Percentiles rank a stretch among this genome's conserved stretches.
phyloP scores from a whole-genome alignment of 2,329 filamentous ascomycete species.

The Colletotrichum tanaceti region DNA sequence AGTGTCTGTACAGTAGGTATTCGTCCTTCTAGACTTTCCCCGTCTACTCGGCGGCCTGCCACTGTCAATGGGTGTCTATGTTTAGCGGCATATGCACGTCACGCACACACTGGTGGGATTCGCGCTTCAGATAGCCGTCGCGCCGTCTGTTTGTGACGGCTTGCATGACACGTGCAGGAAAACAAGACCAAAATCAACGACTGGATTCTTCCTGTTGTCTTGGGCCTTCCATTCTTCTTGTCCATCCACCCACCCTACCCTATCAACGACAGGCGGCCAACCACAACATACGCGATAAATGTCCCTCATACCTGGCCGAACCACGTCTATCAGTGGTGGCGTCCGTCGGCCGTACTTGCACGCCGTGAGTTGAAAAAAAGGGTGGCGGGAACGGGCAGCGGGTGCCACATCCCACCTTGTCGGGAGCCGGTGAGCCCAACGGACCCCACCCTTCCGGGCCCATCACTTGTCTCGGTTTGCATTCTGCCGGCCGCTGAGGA shows the following conservation, averaged over 20 bases:
- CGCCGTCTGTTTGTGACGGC: constrained; percentile 32
- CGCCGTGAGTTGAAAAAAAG: constrained; percentile 29
- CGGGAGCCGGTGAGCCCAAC: constrained; percentile 35
- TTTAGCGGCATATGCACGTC: constrained; percentile 43
- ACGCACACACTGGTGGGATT: constrained; percentile 40
- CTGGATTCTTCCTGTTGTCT: constrained; percentile 6
- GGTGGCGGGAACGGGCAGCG: constrained; percentile 34
- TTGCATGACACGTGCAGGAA: constrained; percentile 33
- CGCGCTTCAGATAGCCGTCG: constrained; percentile 38
- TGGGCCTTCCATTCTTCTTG: constrained; percentile 2
- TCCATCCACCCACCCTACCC: neutral
- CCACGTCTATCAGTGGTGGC: constrained; percentile 2
- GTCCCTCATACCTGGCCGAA: constrained; percentile 12
- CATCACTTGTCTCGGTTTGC: constrained; percentile 33
- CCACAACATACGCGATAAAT: constrained; percentile 4
- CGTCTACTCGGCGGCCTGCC: constrained; percentile 31
- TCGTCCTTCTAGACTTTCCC: constrained; percentile 26
- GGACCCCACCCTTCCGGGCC: constrained; percentile 30
- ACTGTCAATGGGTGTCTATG: constrained; percentile 33
- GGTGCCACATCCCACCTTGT: constrained; percentile 31
- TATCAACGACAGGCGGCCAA: neutral
- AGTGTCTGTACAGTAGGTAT: constrained; percentile 12
- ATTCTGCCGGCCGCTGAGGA: constrained; percentile 37
- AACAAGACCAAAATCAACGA: constrained; percentile 23
- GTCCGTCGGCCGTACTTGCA: constrained; percentile 27